Percentiles rank a stretch among this genome's conserved stretches.
These are phyloP conservation scores for Termitomyces sp. DNA, from an alignment of 1,284 basidiomycete species.

Conservation along the genomic window DNA sequence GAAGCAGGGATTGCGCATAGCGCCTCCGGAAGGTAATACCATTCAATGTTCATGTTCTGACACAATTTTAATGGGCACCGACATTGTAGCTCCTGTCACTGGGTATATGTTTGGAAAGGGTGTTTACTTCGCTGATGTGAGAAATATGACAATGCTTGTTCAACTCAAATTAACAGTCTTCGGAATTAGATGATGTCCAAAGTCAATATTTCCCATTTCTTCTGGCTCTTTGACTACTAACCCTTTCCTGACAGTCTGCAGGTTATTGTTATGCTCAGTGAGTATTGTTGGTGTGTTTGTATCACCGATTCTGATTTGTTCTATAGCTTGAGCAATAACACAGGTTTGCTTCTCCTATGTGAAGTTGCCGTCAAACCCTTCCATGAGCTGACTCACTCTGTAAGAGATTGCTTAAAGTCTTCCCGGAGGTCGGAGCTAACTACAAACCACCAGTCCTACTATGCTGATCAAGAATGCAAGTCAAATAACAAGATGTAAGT, in stretches of 20 bases:
- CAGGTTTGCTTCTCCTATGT: constrained; percentile 52
- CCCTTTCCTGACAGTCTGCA: constrained; percentile 36
- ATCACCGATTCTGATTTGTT: not conserved
- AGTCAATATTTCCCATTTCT: constrained; percentile 24
- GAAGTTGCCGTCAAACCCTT: constrained; percentile 56
- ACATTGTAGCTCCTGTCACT: constrained; percentile 40
- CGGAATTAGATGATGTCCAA: constrained; percentile 55
- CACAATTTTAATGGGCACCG: not conserved
- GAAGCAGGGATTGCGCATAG: constrained; percentile 62
- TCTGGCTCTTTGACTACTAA: not conserved
- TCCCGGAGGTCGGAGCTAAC: not conserved
- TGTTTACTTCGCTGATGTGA: constrained; percentile 62
- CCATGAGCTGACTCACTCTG: constrained; percentile 41
- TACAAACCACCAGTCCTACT: constrained; percentile 33
- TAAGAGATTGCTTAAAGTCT: constrained; percentile 14
- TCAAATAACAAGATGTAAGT: constrained; percentile 23
- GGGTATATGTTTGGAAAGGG: constrained; percentile 71
- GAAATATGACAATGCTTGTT: constrained; percentile 17
- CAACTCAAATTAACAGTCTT: constrained; percentile 6
- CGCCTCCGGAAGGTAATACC: constrained; percentile 54
- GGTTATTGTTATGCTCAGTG: constrained; percentile 53
- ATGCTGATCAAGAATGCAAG: constrained; percentile 48
- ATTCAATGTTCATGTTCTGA: not conserved
- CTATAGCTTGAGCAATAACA: constrained; percentile 43
- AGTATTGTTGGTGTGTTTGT: constrained; percentile 16